Percentiles rank a stretch among this genome's conserved stretches.
Evolutionary conservation across 2,329 filamentous ascomycete species (phyloP).

Genomic region (Claviceps spartinae): DNA sequence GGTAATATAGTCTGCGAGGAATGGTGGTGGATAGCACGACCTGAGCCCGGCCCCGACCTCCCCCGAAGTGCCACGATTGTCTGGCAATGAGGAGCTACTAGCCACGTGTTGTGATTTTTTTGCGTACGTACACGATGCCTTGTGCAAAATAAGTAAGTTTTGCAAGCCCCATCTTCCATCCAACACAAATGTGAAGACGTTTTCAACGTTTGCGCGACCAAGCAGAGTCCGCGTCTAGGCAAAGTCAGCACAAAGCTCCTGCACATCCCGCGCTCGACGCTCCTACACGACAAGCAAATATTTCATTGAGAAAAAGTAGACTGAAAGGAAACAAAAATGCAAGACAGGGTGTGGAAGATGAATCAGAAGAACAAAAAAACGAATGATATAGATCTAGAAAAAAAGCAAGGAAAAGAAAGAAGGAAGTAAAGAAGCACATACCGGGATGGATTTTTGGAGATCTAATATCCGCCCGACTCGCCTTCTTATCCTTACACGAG

Average conservation of each 20-base stretch:
- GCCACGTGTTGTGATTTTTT: too few species aligned
- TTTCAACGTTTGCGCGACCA: not conserved
- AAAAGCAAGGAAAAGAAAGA: not conserved
- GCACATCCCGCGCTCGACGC: not conserved
- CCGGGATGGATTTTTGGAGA: slow-evolving; percentile 29
- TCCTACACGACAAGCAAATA: too few species aligned
- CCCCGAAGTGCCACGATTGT: too few species aligned
- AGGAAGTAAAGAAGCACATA: slow-evolving; percentile 8
- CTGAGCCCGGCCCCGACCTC: too few species aligned
- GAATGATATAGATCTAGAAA: not conserved
- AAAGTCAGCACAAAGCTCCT: not conserved
- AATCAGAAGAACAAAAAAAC: not conserved
- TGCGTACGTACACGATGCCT: too few species aligned
- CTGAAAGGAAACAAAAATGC: too few species aligned
- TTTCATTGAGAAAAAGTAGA: too few species aligned
- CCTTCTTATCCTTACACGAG: slow-evolving; percentile 31
- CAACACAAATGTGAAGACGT: not conserved
- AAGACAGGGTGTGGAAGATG: too few species aligned
- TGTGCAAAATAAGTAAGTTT: not conserved
- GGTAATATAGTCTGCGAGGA: too few species aligned
- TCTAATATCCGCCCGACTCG: slow-evolving; percentile 28
- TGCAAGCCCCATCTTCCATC: not conserved
- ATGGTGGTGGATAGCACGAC: too few species aligned
- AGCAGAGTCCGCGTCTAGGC: not conserved
- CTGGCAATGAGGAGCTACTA: too few species aligned